A percentile compares a stretch with the other conserved stretches of the same genome.
Evolutionary conservation across 306 rosid species (phyloP).

Genomic region (Mimosa pudica): DNA sequence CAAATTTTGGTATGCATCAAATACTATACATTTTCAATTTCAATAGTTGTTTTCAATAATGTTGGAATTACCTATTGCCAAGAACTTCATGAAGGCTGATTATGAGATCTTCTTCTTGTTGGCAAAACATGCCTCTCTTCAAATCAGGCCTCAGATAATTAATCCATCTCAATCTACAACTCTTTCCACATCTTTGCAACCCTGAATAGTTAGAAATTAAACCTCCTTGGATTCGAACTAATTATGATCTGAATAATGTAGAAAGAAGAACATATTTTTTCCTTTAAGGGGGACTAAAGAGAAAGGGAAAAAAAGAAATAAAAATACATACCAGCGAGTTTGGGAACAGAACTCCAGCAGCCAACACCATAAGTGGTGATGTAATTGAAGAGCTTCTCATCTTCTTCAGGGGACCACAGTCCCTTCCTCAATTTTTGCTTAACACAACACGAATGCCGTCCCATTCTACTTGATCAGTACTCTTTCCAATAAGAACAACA

Average conservation of each 20-base stretch:
- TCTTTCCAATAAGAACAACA: no score
- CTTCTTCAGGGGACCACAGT: constrained; percentile 98
- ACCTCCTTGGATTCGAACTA: neutral
- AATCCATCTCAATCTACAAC: constrained; percentile 96
- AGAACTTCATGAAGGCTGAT: constrained; percentile 83
- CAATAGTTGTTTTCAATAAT: no score
- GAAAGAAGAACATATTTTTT: neutral
- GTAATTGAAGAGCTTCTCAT: constrained; percentile 94
- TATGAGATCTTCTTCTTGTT: constrained; percentile 83
- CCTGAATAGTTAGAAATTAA: constrained; percentile 42
- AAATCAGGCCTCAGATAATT: constrained; percentile 94
- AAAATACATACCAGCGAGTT: constrained; percentile 68
- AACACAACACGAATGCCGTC: constrained; percentile 83
- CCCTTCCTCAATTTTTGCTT: constrained; percentile 92
- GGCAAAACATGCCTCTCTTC: constrained; percentile 90
- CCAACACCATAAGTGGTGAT: constrained; percentile 85
- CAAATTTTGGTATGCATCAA: no score
- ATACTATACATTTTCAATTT: no score
- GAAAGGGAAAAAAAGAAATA: neutral
- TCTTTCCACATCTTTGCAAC: constrained; percentile 91
- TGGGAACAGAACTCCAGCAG: constrained; percentile 97
- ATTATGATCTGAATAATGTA: neutral
- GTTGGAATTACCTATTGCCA: constrained; percentile 65
- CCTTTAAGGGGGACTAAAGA: neutral
- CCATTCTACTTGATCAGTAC: constrained; percentile 43